These are phyloP conservation scores for Smallanthus sonchifolius DNA, from an alignment of 129 eudicot species.

Conservation along the genomic window DNA sequence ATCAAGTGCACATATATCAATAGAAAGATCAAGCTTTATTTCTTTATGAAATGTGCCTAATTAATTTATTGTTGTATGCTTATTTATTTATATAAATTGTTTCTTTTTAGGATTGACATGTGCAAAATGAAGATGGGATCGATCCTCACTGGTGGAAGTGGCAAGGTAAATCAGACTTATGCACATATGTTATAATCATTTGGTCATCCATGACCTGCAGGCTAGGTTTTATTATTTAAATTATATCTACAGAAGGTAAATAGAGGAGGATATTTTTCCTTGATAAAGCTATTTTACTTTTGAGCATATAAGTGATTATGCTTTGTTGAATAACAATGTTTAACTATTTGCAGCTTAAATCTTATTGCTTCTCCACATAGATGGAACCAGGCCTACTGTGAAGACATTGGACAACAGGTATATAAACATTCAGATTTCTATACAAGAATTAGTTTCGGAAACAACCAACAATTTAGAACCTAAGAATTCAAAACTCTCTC, in stretches of 20 bases:
- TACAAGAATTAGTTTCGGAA: no score
- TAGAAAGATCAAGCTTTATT: constrained; percentile 60
- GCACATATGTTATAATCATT: not conserved
- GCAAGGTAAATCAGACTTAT: constrained; percentile 46
- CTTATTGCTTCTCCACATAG: no score
- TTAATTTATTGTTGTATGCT: not conserved
- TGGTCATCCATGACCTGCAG: constrained; percentile 6
- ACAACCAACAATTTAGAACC: no score
- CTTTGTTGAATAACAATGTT: no score
- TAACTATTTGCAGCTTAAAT: no score
- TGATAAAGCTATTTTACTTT: not conserved
- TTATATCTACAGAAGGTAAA: not conserved
- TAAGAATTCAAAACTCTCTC: no score
- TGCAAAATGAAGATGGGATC: constrained; percentile 90
- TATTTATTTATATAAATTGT: not conserved
- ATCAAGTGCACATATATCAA: constrained; percentile 35
- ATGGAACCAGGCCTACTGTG: no score
- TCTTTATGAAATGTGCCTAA: not conserved
- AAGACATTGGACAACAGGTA: no score
- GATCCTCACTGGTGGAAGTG: constrained; percentile 81
- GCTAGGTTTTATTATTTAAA: not conserved
- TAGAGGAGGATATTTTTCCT: not conserved
- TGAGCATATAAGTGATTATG: not conserved
- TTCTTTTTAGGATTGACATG: constrained; percentile 50
- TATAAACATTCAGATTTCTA: no score